Percentiles rank a stretch among this genome's conserved stretches.
Evolutionary conservation across 495 filamentous ascomycete species (phyloP).

Genomic region (Podospora anserina): DNA sequence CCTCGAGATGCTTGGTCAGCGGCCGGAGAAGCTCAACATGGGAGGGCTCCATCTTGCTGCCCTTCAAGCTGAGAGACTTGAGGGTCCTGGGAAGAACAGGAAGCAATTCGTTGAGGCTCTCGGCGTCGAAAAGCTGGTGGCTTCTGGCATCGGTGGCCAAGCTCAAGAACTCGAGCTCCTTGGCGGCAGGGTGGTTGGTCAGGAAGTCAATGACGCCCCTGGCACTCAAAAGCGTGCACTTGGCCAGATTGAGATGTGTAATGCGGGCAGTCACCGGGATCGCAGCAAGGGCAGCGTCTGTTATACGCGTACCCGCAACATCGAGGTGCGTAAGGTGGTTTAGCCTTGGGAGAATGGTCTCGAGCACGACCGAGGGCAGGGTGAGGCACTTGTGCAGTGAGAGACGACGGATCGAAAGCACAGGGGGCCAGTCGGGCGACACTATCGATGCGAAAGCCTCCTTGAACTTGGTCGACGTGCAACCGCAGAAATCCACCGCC

Average conservation of each 20-base stretch:
- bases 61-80: slow-evolving; percentile 73
- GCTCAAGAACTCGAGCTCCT: slow-evolving; percentile 69
- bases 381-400: slow-evolving; percentile 81
- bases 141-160: slow-evolving; percentile 70
- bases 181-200: slow-evolving; percentile 66
- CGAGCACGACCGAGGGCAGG: slow-evolving; percentile 64
- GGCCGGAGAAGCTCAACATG: slow-evolving; percentile 66
- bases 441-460: slow-evolving; percentile 47
- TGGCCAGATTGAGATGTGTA: slow-evolving; percentile 77
- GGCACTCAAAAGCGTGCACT: slow-evolving; percentile 69
- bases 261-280: slow-evolving; percentile 70
- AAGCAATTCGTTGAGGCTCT: slow-evolving; percentile 60
- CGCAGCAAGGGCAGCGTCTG: slow-evolving; percentile 64
- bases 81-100: slow-evolving; percentile 66
- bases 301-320: slow-evolving; percentile 75
- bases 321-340: slow-evolving; percentile 74
- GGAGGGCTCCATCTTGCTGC: slow-evolving; percentile 61
- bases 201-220: slow-evolving; percentile 68
- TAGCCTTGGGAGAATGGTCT: slow-evolving; percentile 66
- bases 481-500: slow-evolving; percentile 77
- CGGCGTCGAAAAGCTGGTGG: slow-evolving; percentile 65
- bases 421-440: slow-evolving; percentile 42
- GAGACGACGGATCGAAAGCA: slow-evolving; percentile 62
- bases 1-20: slow-evolving; percentile 76
- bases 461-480: slow-evolving; percentile 68